Evolutionary conservation across 176 grass and related monocot species (phyloP).

Genomic region (Coix lacrymajobi): DNA sequence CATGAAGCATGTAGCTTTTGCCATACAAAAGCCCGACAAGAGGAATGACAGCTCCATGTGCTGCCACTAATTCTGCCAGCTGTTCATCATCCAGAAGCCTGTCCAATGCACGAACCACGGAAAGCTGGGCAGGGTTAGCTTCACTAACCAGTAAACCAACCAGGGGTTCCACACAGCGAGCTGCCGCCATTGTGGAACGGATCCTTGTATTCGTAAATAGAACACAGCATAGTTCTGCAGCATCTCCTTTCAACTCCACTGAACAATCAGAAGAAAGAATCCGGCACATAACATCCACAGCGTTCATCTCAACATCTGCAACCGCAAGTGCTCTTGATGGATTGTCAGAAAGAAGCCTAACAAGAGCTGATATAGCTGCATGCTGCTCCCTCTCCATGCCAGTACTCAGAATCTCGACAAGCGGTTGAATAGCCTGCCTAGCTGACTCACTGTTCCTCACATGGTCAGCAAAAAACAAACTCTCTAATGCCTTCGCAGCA

Average conservation of each 20-base stretch:
- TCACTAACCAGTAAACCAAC: conserved; percentile 81
- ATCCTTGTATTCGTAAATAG: conserved; percentile 97
- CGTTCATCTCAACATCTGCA: conserved; percentile 95
- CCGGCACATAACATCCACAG: conserved; percentile 90
- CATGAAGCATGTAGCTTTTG: conserved; percentile 83
- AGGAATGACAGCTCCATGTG: conserved; percentile 82
- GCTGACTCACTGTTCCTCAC: conserved; percentile 93
- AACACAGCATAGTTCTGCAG: conserved; percentile 90
- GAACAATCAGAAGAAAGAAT: conserved; percentile 91
- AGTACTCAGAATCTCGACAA: conserved; percentile 98
- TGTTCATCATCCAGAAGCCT: conserved; percentile 96
- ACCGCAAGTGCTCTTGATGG: conserved; percentile 84
- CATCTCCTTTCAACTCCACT: conserved; percentile 93
- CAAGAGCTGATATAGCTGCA: conserved; percentile 96
- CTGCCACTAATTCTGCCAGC: conserved; percentile 82
- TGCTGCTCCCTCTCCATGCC: conserved; percentile 95
- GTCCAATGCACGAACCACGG: conserved; percentile 95
- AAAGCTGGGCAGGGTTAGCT: conserved; percentile 78
- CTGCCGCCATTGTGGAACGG: conserved; percentile 86
- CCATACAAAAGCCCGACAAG: conserved; percentile 93
- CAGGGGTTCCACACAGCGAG: conserved; percentile 89
- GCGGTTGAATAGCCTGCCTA: conserved; percentile 86
- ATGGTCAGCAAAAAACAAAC: conserved; percentile 92
- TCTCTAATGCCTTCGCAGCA: conserved; percentile 97
- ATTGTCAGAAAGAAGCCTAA: conserved; percentile 90